phyloP scores from a whole-genome alignment of 805 yeast species.

The Hanseniaspora nectarophila region DNA sequence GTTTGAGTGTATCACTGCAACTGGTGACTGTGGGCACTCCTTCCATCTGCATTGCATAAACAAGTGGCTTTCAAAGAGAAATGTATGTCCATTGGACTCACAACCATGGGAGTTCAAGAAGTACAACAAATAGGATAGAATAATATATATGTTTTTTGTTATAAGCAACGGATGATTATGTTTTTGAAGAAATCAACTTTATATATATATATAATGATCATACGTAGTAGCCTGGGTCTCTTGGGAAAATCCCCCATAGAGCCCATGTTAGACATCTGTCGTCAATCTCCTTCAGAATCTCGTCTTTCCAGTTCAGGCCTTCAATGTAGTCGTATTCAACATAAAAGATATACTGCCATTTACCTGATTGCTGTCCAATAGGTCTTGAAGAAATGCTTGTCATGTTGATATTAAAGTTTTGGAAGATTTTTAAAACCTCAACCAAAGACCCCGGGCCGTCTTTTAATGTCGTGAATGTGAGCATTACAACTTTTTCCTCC shows the following conservation, averaged over 20 bases:
- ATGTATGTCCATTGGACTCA: conserved; percentile 92
- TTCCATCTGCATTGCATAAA: conserved; percentile 95
- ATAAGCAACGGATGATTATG: background rate
- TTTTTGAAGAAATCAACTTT: background rate
- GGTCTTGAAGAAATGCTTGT: conserved; percentile 72
- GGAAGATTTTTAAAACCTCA: conserved; percentile 48
- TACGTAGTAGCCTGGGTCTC: conserved; percentile 33
- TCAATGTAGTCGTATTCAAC: conserved; percentile 42
- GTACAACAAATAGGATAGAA: conserved; percentile 51
- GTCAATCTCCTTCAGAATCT: conserved; percentile 35
- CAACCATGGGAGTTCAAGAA: conserved; percentile 74
- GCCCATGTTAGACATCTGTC: conserved; percentile 39
- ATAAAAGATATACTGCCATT: conserved; percentile 76
- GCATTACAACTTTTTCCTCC: conserved; percentile 33
- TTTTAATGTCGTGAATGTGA: conserved; percentile 53
- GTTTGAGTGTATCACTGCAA: conserved; percentile 83
- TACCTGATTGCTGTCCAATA: conserved; percentile 28
- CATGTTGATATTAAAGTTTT: conserved; percentile 46
- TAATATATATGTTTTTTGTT: background rate
- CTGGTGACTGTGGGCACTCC: conserved; percentile 97
- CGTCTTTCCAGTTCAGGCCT: conserved; percentile 22
- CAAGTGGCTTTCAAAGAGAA: conserved; percentile 88
- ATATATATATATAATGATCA: background rate
- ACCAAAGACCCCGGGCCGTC: conserved; percentile 68
- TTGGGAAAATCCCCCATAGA: conserved; percentile 47